Evolutionary conservation across 805 yeast species (phyloP), one percentile per base, ranked within the genome.

Genomic region (Spathaspora sp.): DNA sequence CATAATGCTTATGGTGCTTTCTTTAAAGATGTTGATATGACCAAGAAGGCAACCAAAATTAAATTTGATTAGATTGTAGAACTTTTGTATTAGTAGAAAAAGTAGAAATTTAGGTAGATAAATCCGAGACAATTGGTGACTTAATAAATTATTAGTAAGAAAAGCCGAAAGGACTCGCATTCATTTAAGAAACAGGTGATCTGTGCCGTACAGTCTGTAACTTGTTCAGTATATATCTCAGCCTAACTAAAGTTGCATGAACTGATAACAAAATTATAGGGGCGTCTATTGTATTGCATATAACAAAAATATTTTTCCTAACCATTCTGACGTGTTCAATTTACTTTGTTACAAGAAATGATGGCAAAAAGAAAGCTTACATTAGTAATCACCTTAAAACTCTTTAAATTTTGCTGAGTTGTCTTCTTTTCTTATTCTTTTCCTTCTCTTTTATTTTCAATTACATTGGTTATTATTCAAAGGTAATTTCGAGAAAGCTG

Each of bases 1-100:
- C 99, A 94, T 66, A 83, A 93, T 57, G 97, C 93, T n/a, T 94
- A 94, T 62, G 99, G 99, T 58, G 97, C 98, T 0, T 94, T 94
- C 77, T 94, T 76, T 78, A 94, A 93, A 67, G 90, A 92, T 64
- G 94, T 93, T 46, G 98, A 91, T 62, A 79, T 89, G 79, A 75
- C 82, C 56, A 84, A 86, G 67, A 83, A 85, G 63, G 92, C 92
- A 52, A 94, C 89, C 73, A 94, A 94, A 79, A 89, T 93, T 62
- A 90, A 90, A 60, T 93, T 94, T 58, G 85, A 81, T 58, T 42
- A 42, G 44, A 42, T 23, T 23, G 26, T 23, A 23, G 3, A 23
- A 6, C 26, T 23, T 23, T 3, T 23, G 26, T 23, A 23, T 23
- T 23, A 23, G 26, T 23, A 23, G 26, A 23, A 23, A 23, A 23